phyloP scores from a whole-genome alignment of 371 early-diverging fungal species.

The Chytridiales sp. region DNA sequence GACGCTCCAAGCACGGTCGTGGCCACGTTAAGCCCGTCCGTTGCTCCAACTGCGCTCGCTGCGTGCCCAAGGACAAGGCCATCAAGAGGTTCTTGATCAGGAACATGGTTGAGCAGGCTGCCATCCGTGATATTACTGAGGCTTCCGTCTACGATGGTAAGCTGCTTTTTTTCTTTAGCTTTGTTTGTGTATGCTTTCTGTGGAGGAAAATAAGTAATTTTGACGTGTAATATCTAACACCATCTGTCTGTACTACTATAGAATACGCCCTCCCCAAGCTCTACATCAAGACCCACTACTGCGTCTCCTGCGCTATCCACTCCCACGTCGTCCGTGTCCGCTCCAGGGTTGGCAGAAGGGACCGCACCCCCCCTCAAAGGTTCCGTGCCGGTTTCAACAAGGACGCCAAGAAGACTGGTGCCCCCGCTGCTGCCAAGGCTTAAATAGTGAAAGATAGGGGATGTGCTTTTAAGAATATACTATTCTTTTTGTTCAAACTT shows the following conservation, averaged over 20 bases:
- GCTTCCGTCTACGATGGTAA: slow-evolving; percentile 93
- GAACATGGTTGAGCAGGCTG: slow-evolving; percentile 98
- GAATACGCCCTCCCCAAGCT: slow-evolving; percentile 97
- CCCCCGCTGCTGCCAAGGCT: slow-evolving; percentile 20
- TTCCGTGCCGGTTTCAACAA: slow-evolving; percentile 69
- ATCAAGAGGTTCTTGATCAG: slow-evolving; percentile 98
- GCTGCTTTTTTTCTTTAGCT: slow-evolving; percentile 14
- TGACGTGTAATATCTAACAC: background rate
- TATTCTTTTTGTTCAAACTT: too few species aligned
- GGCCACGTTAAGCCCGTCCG: slow-evolving; percentile 96
- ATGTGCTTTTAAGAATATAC: too few species aligned
- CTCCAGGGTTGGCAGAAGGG: slow-evolving; percentile 85
- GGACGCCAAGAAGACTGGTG: slow-evolving; percentile 37
- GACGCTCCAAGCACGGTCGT: slow-evolving; percentile 98
- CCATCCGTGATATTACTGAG: slow-evolving; percentile 93
- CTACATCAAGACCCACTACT: slow-evolving; percentile 97
- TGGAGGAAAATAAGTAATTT: too few species aligned
- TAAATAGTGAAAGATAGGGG: too few species aligned
- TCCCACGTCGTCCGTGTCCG: slow-evolving; percentile 96
- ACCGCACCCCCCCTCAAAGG: slow-evolving; percentile 90
- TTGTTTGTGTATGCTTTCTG: too few species aligned
- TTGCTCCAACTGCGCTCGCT: slow-evolving; percentile 98
- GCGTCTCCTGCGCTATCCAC: slow-evolving; percentile 99
- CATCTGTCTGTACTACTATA: slow-evolving; percentile 16
- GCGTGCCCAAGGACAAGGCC: slow-evolving; percentile 99